Evolutionary conservation across 2,329 filamentous ascomycete genomes (phyloP), one percentile per base, ranked within the genome.

Genomic region (Dactylonectria macrodidyma): DNA sequence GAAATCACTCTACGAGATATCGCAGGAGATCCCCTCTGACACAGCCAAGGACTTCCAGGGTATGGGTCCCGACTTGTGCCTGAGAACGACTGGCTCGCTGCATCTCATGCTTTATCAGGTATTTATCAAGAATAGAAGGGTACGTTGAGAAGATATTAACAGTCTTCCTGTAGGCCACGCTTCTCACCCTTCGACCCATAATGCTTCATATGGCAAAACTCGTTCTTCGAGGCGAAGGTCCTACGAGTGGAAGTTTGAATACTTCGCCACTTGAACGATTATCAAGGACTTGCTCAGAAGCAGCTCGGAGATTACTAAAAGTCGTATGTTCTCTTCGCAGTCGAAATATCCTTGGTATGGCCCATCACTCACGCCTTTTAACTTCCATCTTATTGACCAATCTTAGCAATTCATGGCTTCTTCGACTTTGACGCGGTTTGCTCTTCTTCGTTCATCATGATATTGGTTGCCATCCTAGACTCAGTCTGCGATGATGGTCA

Each of bases 91-190:
- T 19, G 78, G 78, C 12, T 78, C 77, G 1, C 51, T 79, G 2
- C 78, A 79, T 50, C 68, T 79, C 51, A 79, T 79, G 78, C 68
- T 79, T 6, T 79, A 78, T 46, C 77, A 79, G 68, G 77, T 78
- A 66, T 1, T 63, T 19, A 12, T 41, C 5, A 11, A 8, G 3
- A 1, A 10, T 19, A 9, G n/a, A 8, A 9, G 5, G 2, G 3
- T 0, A 1, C 11, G 6, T 9, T 3, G 4, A 0, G 1, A 3
- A 14, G 4, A 4, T 6, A 6, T 12, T 64, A 19, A 36, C 57
- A 73, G n/a, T 72, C 14, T 2, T 9, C 22, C 1, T 26, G 7
- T 2, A 78, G 76, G 78, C 78, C 11, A 78, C 76, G 0, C 75
- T 78, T 36, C 75, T 78, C 3, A 78, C 76, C 5, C 76, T 78